Evolutionary conservation across 202 grass and related monocot species (phyloP), one percentile per base, ranked within the genome.

Genomic region (Panicum hallii): DNA sequence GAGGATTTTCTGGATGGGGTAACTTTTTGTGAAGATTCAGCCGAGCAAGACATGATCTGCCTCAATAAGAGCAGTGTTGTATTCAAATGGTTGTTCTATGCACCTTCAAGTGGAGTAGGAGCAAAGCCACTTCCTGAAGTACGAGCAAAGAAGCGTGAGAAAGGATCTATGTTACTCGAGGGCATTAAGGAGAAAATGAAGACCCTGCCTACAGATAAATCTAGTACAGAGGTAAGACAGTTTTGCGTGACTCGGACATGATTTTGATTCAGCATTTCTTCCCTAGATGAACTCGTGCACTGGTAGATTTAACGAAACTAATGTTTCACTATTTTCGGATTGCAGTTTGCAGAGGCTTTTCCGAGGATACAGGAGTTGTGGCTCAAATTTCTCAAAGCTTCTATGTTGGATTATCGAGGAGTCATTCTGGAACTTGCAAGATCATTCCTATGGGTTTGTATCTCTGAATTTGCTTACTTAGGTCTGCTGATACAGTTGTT

Each of bases 361-460:
- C 78, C 78, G 45, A 57, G 44, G 46, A 85, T 89, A 45, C 55
- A 82, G 41, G 64, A 82, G 4, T 45, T 8, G 47, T 89, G 72
- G 83, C 23, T 65, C 41, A n/a, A 64, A 0, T 89, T 89, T 65
- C 53, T 89, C 36, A 15, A 63, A 64, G 10, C 11, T 57, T 72
- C 78, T 43, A 47, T 17, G n/a, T 11, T 89, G 13, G 88, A 89
- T 85, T 82, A 85, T 12, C 38, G 88, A n/a, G 82, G 14, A 72
- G 1, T 17, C 55, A 77, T 89, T 49, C 20, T 85, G 4, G 8
- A 40, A 7, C 17, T 85, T 77, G 70, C 64, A 5, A 70, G 64
- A 85, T 71, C 72, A 77, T 70, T 71, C 13, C 19, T 89, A 72
- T 89, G 88, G 88, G 88, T 89, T 72, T 6, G 87, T 85, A 11